Base-by-base conservation (phyloP, 139 green algal species). In the Volvox africanus region DNA sequence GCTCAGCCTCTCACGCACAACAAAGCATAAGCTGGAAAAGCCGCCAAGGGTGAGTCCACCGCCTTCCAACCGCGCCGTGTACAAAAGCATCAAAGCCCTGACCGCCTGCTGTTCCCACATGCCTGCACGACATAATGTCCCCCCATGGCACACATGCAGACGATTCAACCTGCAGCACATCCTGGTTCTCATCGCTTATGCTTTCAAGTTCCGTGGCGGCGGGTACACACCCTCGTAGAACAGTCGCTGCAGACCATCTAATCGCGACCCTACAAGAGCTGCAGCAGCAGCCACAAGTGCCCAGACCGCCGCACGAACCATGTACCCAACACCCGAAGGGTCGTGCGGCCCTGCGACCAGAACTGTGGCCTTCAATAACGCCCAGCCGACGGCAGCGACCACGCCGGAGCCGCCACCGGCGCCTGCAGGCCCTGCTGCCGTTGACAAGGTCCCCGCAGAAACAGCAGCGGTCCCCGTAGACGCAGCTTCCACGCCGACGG, bases 221-320 rank as follows among this genome's bases (percentile, higher is more conserved):
- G 88, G 88, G 37, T 92, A 92, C 32, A 88, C 79, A 16, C 88
- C 88, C 33, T 82, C 28, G 24, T 69, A 88, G 67, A 92, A 88
- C n/a, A 6, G 9, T 35, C 18, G 19, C 44, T 73, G 33, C n/a
- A 88, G 68, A 22, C 18, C 88, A 2, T 67, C 80, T 67, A 83
- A 35, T 21, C 16, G 1, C 20, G 28, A 44, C 1, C 44, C n/a
- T 9, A 37, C 65, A 44, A 71, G 33, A n/a, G 76, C 67, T 19
- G 50, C 32, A 44, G 50, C 65, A 68, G 44, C 37, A 80, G 80
- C 80, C 44, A 79, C 79, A 68, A n/a, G n/a, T 28, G 65, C 80
- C 79, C 79, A 88, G n/a, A 17, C 68, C 62, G 28, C 55, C 78
- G 78, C 87, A 3, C 87, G 87, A 2, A 83, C 24, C 77, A 87